These are phyloP conservation scores for Bipolaris oryzae DNA, from an alignment of 2,329 filamentous ascomycete genomes.

Conservation along the genomic window DNA sequence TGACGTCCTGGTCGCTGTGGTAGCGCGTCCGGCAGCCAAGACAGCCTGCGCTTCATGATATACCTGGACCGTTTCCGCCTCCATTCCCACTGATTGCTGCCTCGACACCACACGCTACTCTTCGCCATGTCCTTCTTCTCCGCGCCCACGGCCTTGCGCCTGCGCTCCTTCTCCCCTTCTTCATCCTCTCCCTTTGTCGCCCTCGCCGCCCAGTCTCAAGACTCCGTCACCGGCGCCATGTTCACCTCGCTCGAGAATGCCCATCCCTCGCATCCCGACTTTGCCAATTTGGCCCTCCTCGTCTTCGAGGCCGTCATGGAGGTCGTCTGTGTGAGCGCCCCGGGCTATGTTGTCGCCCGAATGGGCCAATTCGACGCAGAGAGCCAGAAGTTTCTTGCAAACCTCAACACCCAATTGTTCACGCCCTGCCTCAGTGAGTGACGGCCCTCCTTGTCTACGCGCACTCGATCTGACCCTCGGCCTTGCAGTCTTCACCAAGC, in stretches of 20 bases:
- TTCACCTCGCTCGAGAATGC: constrained; percentile 42
- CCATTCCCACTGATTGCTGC: constrained; percentile 11
- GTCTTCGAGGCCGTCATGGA: constrained; percentile 96
- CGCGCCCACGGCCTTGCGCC: constrained; percentile 45
- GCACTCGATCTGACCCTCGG: constrained; percentile 11
- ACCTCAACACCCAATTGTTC: constrained; percentile 94
- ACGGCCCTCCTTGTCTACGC: neutral
- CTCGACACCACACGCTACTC: constrained; percentile 3
- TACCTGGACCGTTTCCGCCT: constrained; percentile 17
- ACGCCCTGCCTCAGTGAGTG: constrained; percentile 88
- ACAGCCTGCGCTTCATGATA: constrained; percentile 32
- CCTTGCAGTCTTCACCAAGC: constrained; percentile 84
- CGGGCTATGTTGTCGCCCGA: constrained; percentile 89
- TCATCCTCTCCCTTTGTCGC: constrained; percentile 35
- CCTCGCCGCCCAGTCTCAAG: constrained; percentile 44
- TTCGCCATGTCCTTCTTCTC: constrained; percentile 41
- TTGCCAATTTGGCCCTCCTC: constrained; percentile 74
- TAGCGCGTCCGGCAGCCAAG: constrained; percentile 8
- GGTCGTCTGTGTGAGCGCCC: constrained; percentile 91
- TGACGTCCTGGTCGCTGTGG: constrained; percentile 20
- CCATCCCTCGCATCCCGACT: constrained; percentile 63
- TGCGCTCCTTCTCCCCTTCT: constrained; percentile 33
- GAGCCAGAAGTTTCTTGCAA: constrained; percentile 94
- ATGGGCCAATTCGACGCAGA: constrained; percentile 94
- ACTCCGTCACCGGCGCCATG: constrained; percentile 36